Conservation (phyloP, 2,329 filamentous ascomycete genomes). For the Albifimbria verrucaria region DNA sequence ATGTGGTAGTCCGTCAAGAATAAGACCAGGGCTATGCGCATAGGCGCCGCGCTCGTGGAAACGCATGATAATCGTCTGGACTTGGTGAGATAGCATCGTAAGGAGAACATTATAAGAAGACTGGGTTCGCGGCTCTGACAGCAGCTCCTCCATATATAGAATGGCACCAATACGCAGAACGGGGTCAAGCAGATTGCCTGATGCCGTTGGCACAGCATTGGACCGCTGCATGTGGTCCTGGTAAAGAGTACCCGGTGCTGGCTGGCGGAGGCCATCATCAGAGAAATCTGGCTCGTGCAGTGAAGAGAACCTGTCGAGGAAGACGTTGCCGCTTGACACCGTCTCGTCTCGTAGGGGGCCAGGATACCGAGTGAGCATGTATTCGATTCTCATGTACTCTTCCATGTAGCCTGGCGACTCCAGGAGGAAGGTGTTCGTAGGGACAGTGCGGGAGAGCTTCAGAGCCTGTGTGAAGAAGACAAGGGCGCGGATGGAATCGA, state of each 20-base stretch:
- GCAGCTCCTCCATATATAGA: conserved; percentile 27
- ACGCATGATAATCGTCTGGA: conserved; percentile 9
- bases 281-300: neutral
- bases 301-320: neutral
- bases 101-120: conserved; percentile 27
- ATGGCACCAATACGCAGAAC: conserved; percentile 25
- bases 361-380: conserved; percentile 23
- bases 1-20: conserved; percentile 5
- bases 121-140: conserved; percentile 27
- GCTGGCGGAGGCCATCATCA: neutral
- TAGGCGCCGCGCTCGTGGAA: conserved; percentile 2
- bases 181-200: conserved; percentile 17
- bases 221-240: neutral
- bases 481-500: conserved; percentile 20
- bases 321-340: neutral
- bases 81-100: conserved; percentile 19
- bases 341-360: conserved; percentile 18
- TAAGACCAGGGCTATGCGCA: neutral
- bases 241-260: neutral
- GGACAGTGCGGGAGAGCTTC: conserved; percentile 13
- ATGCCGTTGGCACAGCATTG: neutral
- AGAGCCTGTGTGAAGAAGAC: conserved; percentile 22
- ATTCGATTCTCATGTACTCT: conserved; percentile 25
- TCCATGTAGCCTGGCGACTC: conserved; percentile 28
- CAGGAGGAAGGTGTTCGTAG: conserved; percentile 12